phyloP scores from a whole-genome alignment of 1,139 yeast genomes.

The Candida albicans region DNA sequence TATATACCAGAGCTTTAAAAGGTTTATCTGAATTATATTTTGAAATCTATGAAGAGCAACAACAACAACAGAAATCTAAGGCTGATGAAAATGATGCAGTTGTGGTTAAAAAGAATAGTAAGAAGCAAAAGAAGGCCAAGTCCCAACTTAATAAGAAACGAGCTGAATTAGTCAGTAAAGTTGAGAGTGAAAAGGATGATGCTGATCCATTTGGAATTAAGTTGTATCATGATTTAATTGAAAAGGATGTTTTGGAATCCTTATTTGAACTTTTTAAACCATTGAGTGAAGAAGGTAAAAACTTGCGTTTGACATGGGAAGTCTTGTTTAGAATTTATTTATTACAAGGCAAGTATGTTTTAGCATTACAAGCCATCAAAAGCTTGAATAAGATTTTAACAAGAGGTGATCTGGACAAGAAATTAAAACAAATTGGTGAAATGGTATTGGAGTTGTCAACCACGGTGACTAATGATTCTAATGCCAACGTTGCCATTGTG shows the following conservation, averaged over 20 bases:
- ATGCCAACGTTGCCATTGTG: conserved; percentile 42
- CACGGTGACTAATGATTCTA: conserved; percentile 25
- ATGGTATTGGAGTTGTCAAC: conserved; percentile 27
- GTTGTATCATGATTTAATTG: conserved; percentile 29
- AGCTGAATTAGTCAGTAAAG: conserved; percentile 39
- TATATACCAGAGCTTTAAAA: conserved; percentile 64
- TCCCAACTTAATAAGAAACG: conserved; percentile 39
- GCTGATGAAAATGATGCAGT: conserved; percentile 19
- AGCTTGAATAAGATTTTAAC: conserved; percentile 34
- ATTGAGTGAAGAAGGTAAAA: conserved; percentile 36
- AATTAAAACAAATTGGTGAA: conserved; percentile 24
- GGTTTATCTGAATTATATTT: conserved; percentile 66
- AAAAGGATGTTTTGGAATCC: conserved; percentile 30
- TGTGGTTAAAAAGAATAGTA: conserved; percentile 24
- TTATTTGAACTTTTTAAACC: conserved; percentile 33
- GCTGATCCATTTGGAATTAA: conserved; percentile 51
- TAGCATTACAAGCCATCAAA: conserved; percentile 47
- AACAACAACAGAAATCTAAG: conserved; percentile 5
- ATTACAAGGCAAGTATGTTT: conserved; percentile 44
- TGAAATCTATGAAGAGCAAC: conserved; percentile 36
- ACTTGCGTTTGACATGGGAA: conserved; percentile 36
- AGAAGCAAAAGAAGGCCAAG: conserved; percentile 35
- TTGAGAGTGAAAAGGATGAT: conserved; percentile 47
- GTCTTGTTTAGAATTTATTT: conserved; percentile 40
- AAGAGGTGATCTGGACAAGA: conserved; percentile 17